Evolutionary conservation across 2,329 filamentous ascomycete species (phyloP).

Genomic region (Clathrospora elynae): DNA sequence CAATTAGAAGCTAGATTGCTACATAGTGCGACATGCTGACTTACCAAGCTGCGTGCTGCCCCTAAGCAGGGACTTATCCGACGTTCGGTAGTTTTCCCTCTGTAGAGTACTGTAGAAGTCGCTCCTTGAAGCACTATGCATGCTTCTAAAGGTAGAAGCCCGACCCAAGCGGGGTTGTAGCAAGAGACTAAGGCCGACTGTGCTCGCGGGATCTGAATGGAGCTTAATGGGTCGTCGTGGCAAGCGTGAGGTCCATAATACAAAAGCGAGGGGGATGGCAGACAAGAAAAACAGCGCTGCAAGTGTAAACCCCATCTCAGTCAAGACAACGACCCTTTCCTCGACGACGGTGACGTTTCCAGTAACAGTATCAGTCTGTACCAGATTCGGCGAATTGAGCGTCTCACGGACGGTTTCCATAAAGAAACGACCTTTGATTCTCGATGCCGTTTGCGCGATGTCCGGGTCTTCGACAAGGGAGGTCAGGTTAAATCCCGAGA

Average conservation of each 20-base stretch:
- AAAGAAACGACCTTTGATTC: conserved; percentile 27
- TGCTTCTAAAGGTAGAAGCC: conserved; percentile 8
- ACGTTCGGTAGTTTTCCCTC: conserved; percentile 17
- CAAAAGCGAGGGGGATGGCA: conserved; percentile 9
- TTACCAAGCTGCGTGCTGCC: conserved; percentile 4
- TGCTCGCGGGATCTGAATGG: conserved; percentile 21
- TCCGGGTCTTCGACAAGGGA: conserved; percentile 13
- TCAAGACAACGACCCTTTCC: conserved; percentile 21
- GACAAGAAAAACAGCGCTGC: conserved; percentile 22
- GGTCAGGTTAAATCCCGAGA: conserved; percentile 15
- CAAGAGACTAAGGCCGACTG: conserved; percentile 18
- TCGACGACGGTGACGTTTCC: conserved; percentile 12
- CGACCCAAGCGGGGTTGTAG: conserved; percentile 2
- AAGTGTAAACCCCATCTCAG: conserved; percentile 20
- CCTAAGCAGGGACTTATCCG: conserved; percentile 3
- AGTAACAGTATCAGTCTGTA: neutral
- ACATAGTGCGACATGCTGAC: neutral
- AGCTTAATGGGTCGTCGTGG: conserved; percentile 22
- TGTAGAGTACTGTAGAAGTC: conserved; percentile 8
- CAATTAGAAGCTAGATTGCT: neutral
- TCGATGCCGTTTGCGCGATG: conserved; percentile 7
- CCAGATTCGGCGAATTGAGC: conserved; percentile 3
- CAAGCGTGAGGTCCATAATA: conserved; percentile 20
- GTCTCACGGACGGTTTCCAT: conserved; percentile 21
- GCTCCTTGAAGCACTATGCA: conserved; percentile 12